These are phyloP conservation scores for Aulographum hederae DNA, from an alignment of 2,329 filamentous ascomycete species.

Conservation along the genomic window DNA sequence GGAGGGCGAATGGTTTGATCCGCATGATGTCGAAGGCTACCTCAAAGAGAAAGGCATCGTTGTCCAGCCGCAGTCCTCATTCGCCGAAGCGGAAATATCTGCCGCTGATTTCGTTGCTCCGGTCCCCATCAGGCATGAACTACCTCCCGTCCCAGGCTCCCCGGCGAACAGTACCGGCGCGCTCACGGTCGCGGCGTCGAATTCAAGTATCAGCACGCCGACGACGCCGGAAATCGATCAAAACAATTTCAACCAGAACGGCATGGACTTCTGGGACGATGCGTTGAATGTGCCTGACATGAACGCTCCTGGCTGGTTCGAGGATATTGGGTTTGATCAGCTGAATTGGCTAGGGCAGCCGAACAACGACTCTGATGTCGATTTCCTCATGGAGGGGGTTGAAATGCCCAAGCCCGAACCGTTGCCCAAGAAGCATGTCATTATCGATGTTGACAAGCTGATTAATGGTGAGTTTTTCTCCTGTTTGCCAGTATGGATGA, in stretches of 20 bases:
- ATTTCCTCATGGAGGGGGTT: conserved; percentile 7
- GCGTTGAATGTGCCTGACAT: not conserved
- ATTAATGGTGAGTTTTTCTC: conserved; percentile 20
- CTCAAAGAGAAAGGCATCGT: conserved; percentile 43
- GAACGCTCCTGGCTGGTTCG: not conserved
- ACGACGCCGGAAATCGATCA: not conserved
- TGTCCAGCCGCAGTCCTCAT: conserved; percentile 42
- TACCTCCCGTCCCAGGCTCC: not conserved
- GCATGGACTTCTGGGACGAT: not conserved
- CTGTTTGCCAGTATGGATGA: not conserved
- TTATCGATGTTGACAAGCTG: conserved; percentile 24
- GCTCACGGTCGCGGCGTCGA: not conserved
- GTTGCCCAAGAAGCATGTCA: conserved; percentile 17
- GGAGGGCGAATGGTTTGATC: conserved; percentile 59
- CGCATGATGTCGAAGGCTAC: conserved; percentile 60
- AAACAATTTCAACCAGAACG: not conserved
- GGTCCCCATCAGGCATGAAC: not conserved
- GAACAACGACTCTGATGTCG: conserved; percentile 7
- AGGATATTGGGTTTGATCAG: not conserved
- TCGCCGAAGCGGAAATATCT: conserved; percentile 39
- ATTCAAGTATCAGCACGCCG: not conserved
- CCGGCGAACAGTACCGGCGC: not conserved
- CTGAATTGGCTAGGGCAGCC: conserved; percentile 1
- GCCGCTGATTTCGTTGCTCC: conserved; percentile 3
- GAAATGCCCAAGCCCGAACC: not conserved